Base-by-base conservation (phyloP, 2,329 filamentous ascomycete species). In the Parascedosporium putredinis region DNA sequence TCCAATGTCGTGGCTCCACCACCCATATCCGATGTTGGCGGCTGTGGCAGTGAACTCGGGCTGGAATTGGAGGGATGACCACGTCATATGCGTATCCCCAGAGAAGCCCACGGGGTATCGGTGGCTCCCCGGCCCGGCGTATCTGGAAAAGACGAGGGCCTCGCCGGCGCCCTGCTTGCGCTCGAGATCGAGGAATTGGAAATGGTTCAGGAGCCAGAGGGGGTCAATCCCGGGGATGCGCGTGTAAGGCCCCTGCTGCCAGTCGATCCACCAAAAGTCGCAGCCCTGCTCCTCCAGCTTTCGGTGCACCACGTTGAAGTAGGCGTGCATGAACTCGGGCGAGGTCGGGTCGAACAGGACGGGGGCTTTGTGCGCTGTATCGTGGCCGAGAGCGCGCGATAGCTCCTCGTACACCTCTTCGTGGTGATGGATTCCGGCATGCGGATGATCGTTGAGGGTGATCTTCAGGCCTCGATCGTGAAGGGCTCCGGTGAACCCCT, bases 1-100 rank as follows among this genome's bases (percentile, higher is more conserved):
- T n/a, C 80, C 80, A 24, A 84, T 81, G 54, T 84, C 80, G 59
- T 84, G 79, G 46, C 75, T 79, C 80, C 80, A 84, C 79, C 79
- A 83, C 2, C 79, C 80, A 54, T 79, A 84, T 0, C 80, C 80
- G 52, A 84, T 81, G 59, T 84, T 84, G 8, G 77, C 79, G 0
- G 80, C 77, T 0, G 76, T 82, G 3, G 78, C 76, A 0, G 81
- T 84, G 56, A 84, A 84, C 56, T 84, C 79, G 5, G 80, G 79
- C 58, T 84, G 81, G 62, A 83, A 84, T 12, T 70, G 60, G 14
- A 84, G 68, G 0, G 75, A 79, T 0, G 68, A 72, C 80, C 80
- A 84, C 0, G 75, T 76, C 16, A 76, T 73, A 42, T 78, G 61
- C 0, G 74, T 74, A 54, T 84, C 80, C 0, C 80, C 80, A 0